These are phyloP conservation scores for Colletotrichum sp. DNA, from an alignment of 2,329 filamentous ascomycete genomes.

Conservation along the genomic window DNA sequence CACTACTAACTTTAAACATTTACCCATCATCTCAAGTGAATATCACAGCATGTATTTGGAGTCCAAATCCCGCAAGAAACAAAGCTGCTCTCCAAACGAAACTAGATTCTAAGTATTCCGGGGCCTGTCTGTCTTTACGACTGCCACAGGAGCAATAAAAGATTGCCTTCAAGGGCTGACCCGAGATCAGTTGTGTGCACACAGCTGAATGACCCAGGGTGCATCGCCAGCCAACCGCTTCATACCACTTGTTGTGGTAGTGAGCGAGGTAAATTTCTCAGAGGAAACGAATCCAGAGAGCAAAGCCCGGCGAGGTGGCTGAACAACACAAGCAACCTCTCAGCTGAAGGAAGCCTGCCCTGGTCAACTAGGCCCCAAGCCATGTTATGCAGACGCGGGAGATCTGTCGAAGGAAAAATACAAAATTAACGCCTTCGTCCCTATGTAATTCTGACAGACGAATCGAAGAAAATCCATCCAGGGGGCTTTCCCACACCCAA, in stretches of 20 bases:
- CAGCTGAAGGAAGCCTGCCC: background rate
- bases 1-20: background rate
- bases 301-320: background rate
- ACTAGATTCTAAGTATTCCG: too few relatives aligned
- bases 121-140: too few relatives aligned
- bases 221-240: background rate
- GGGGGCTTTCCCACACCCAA: background rate
- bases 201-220: background rate
- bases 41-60: background rate
- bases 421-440: background rate
- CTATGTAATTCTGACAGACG: background rate
- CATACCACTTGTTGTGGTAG: background rate
- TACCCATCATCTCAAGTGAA: fast-evolving
- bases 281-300: background rate
- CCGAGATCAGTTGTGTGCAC: background rate
- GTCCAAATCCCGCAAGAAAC: background rate
- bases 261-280: background rate
- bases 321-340: background rate
- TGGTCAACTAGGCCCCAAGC: background rate
- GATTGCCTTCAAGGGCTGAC: background rate
- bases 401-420: background rate
- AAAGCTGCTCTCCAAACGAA: background rate
- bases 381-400: background rate
- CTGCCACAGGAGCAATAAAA: too few relatives aligned
- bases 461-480: background rate